A percentile compares a stretch with the other conserved stretches of the same genome.
phyloP scores from a whole-genome alignment of 2,329 filamentous ascomycete species.

The Apiospora arundinis region DNA sequence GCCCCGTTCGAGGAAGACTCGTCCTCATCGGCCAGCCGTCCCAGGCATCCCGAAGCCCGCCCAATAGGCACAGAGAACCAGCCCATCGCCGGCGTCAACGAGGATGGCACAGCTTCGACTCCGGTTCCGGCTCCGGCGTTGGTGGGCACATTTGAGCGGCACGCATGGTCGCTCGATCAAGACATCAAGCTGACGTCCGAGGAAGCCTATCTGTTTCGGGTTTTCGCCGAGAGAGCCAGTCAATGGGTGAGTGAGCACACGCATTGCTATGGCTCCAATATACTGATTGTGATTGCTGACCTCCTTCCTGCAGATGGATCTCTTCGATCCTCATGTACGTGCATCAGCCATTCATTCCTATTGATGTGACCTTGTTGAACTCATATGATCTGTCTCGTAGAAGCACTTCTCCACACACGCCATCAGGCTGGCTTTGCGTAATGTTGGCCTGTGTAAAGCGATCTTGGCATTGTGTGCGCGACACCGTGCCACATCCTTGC shows the following conservation, averaged over 20 bases:
- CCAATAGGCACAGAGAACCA: constrained; percentile 25
- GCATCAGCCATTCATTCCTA: too few species aligned
- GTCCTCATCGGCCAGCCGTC: not conserved
- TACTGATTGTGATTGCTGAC: not conserved
- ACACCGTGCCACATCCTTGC: constrained; percentile 42
- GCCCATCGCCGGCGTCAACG: constrained; percentile 21
- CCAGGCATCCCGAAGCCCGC: not conserved
- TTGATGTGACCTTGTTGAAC: too few species aligned
- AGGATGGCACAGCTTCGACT: constrained; percentile 10
- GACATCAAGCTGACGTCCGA: constrained; percentile 34
- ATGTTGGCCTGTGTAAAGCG: constrained; percentile 63
- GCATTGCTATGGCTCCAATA: too few species aligned
- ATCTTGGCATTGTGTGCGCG: constrained; percentile 62
- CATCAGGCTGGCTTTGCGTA: constrained; percentile 50
- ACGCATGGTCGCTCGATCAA: constrained; percentile 35
- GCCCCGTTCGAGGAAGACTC: constrained; percentile 22
- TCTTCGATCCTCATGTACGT: constrained; percentile 37
- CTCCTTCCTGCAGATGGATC: constrained; percentile 33
- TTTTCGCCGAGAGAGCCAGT: constrained; percentile 37
- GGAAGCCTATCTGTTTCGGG: constrained; percentile 38
- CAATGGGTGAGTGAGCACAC: constrained; percentile 32
- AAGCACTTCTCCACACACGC: constrained; percentile 42
- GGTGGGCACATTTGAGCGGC: constrained; percentile 29
- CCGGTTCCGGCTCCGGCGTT: constrained; percentile 23
- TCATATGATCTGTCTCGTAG: not conserved